Evolutionary conservation across 805 yeast genomes (phyloP).

Genomic region (Sugiyamaella marilandica): DNA sequence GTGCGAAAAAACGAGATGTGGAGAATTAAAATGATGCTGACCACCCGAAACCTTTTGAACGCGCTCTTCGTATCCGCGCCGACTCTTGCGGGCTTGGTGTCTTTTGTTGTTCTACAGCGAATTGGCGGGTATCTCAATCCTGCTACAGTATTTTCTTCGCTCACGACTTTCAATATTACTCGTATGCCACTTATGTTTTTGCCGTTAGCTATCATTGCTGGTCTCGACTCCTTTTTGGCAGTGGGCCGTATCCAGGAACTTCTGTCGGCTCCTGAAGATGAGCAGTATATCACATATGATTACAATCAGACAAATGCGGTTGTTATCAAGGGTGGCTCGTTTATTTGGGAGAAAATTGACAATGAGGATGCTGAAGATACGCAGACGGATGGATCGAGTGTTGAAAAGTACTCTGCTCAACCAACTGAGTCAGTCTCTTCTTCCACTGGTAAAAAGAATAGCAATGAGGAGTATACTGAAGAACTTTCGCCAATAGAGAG

Average conservation of each 20-base stretch:
- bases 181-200: slow-evolving; percentile 57
- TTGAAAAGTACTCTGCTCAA: slow-evolving; percentile 8
- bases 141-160: slow-evolving; percentile 64
- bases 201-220: slow-evolving; percentile 60
- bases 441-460: slow-evolving; percentile 40
- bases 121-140: slow-evolving; percentile 45
- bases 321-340: slow-evolving; percentile 47
- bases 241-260: slow-evolving; percentile 48
- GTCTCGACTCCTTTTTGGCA: slow-evolving; percentile 59
- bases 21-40: slow-evolving; percentile 57
- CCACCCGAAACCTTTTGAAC: slow-evolving; percentile 56
- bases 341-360: slow-evolving; percentile 55
- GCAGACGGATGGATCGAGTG: slow-evolving; percentile 20
- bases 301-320: slow-evolving; percentile 42
- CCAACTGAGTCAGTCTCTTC: slow-evolving; percentile 5
- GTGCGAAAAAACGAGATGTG: slow-evolving; percentile 60
- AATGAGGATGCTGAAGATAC: slow-evolving; percentile 9
- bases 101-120: slow-evolving; percentile 45
- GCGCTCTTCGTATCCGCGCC: slow-evolving; percentile 68
- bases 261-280: slow-evolving; percentile 44
- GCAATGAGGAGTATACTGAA: slow-evolving; percentile 7
- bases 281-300: slow-evolving; percentile 32
- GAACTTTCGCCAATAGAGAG: slow-evolving; percentile 9
- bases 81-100: slow-evolving; percentile 62
- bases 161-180: slow-evolving; percentile 61